Base-by-base conservation (phyloP, 805 yeast species). In the Vanderwaltozyma polyspora region DNA sequence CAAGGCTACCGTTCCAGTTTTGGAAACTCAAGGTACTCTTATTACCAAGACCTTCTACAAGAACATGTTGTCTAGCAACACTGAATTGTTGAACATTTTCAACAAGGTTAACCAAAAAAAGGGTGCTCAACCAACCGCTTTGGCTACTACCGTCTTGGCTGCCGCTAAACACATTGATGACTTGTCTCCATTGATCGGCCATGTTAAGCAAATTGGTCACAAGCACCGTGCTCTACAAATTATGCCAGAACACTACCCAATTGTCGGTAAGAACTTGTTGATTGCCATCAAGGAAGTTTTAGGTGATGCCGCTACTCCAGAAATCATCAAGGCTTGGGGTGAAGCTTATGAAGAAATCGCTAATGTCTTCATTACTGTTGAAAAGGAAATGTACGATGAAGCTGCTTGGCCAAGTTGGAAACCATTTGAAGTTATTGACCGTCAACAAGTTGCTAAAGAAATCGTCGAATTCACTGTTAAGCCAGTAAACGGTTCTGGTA, bases 171-270 rank as follows among this genome's bases (percentile, higher is more conserved):
- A 75, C 47, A 76, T 79, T 35, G 76, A 77, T 40, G 70, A 76
- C 38, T 52, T 79, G 34, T 59, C 69, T 3, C 74, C 70, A 9
- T 57, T 79, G 27, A 48, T 63, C 10, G 69, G 59, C 2, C 70
- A 72, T 39, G 82, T 79, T 8, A 59, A 66, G 32, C 73, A 70
- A 40, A 74, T 79, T 45, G 79, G 70, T 29, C 66, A 64, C 42
- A 79, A 78, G 53, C 87, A 79, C 44, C 75, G 71, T 38, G 80
- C 81, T 29, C 59, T 79, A 40, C 72, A 72, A 47, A 67, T 79
- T 28, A 51, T 58, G 40, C 72, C 85, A 3, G 79, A 73, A 36
- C 84, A 78, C 38, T 79, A 79, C 45, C 72, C 75, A 16, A 63
- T 74, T 42, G 85, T 79, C 22, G 87, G 85, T 19, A 49, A 54